Conservation (phyloP, 805 yeast species). For the Blastobotrys robertii region DNA sequence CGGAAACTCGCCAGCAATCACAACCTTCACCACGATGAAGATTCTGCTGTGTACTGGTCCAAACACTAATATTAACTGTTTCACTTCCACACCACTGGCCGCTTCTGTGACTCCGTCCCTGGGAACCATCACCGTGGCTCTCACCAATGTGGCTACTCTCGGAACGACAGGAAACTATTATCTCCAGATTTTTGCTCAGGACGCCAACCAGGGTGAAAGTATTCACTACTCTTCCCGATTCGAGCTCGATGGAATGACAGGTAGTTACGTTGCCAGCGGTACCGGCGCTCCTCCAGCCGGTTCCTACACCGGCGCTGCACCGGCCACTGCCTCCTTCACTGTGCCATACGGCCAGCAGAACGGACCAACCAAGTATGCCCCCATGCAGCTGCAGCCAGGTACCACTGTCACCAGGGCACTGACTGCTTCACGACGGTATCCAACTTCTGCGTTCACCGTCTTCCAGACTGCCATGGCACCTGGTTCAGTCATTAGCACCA, state of each 20-base stretch:
- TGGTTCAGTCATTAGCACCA: slow-evolving; percentile 49
- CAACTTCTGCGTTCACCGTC: slow-evolving; percentile 59
- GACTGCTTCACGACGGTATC: slow-evolving; percentile 47
- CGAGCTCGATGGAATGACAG: slow-evolving; percentile 60
- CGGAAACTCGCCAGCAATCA: slow-evolving; percentile 38
- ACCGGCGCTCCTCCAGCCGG: slow-evolving; percentile 40
- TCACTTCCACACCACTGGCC: slow-evolving; percentile 25
- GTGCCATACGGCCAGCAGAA: slow-evolving; percentile 72
- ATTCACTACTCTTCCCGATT: slow-evolving; percentile 65
- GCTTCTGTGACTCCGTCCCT: slow-evolving; percentile 5
- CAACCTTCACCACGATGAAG: slow-evolving; percentile 36
- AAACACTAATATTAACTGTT: slow-evolving; percentile 37
- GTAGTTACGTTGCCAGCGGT: slow-evolving; percentile 32
- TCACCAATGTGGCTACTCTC: slow-evolving; percentile 33
- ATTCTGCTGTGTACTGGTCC: slow-evolving; percentile 64
- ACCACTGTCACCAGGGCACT: slow-evolving; percentile 44
- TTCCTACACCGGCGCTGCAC: slow-evolving; percentile 26
- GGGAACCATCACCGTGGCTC: slow-evolving; percentile 28
- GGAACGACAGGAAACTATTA: slow-evolving; percentile 62
- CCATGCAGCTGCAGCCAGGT: slow-evolving; percentile 89
- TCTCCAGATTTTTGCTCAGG: slow-evolving; percentile 55
- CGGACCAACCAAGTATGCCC: slow-evolving; percentile 72
- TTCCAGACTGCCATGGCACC: slow-evolving; percentile 38
- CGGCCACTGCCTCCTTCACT: slow-evolving; percentile 36
- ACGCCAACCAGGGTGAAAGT: slow-evolving; percentile 36